Evolutionary conservation across 208 protist genomes (phyloP).

Genomic region (Porcisia hertigi): DNA sequence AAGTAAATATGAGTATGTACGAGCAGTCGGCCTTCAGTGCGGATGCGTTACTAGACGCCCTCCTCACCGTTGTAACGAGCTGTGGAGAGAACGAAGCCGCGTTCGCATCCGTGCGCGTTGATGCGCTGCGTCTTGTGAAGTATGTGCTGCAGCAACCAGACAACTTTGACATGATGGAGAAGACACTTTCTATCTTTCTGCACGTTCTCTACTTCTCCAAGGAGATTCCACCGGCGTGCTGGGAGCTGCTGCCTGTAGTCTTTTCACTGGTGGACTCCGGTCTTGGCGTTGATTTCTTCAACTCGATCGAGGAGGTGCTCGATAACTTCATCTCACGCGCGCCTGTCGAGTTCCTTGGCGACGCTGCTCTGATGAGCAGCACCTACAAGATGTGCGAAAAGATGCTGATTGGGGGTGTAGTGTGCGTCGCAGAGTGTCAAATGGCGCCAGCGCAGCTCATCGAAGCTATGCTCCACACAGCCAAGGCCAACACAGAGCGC

Average conservation of each 20-base stretch:
- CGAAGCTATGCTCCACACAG: slow-evolving; percentile 84
- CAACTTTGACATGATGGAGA: slow-evolving; percentile 85
- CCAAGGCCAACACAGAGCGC: slow-evolving; percentile 52
- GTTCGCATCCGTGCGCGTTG: slow-evolving; percentile 54
- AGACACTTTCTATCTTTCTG: slow-evolving; percentile 71
- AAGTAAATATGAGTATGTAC: slow-evolving; percentile 31
- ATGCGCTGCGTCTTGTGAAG: slow-evolving; percentile 61
- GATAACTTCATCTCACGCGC: slow-evolving; percentile 83
- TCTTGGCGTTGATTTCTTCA: slow-evolving; percentile 87
- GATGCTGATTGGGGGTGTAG: slow-evolving; percentile 71
- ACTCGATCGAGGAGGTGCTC: slow-evolving; percentile 76
- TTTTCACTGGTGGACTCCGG: slow-evolving; percentile 70
- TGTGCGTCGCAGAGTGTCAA: slow-evolving; percentile 51
- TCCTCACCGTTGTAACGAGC: slow-evolving; percentile 72
- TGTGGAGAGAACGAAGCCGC: slow-evolving; percentile 51
- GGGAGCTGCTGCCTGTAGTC: slow-evolving; percentile 68
- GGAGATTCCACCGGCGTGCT: slow-evolving; percentile 61
- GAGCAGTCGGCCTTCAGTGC: slow-evolving; percentile 74
- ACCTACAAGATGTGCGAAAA: slow-evolving; percentile 78
- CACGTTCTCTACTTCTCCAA: slow-evolving; percentile 73
- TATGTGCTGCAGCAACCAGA: slow-evolving; percentile 68
- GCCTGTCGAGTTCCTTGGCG: slow-evolving; percentile 61
- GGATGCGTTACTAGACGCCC: slow-evolving; percentile 68
- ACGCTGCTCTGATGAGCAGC: slow-evolving; percentile 67
- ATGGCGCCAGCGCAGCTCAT: slow-evolving; percentile 77